phyloP scores from a whole-genome alignment of 768 basidiomycete genomes.

The Tylopilus sp. region DNA sequence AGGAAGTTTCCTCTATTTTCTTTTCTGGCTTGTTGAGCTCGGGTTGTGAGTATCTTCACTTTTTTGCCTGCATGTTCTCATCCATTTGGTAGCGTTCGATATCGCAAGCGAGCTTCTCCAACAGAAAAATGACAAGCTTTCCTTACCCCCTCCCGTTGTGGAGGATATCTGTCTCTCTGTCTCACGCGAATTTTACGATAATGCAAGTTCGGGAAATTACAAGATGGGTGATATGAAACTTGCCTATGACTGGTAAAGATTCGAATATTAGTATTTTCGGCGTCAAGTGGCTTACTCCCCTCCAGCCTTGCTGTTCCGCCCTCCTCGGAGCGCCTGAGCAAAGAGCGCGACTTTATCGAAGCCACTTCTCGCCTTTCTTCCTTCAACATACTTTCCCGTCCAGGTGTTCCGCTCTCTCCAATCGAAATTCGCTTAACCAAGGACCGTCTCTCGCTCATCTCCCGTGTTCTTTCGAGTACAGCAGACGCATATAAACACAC shows the following conservation, averaged over 20 bases:
- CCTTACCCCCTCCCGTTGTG: constrained; percentile 46
- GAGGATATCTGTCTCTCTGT: constrained; percentile 80
- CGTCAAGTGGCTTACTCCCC: constrained; percentile 5
- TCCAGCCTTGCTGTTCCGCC: constrained; percentile 73
- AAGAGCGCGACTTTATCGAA: constrained; percentile 92
- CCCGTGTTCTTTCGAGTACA: constrained; percentile 80
- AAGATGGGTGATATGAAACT: constrained; percentile 94
- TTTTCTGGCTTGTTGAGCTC: constrained; percentile 82
- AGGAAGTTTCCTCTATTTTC: constrained; percentile 80
- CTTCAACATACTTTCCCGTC: constrained; percentile 76
- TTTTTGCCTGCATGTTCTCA: constrained; percentile 4
- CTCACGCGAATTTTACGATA: constrained; percentile 92
- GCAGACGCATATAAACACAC: constrained; percentile 88
- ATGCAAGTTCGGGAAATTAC: constrained; percentile 88
- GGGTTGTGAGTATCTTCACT: constrained; percentile 63
- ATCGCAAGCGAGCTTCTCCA: constrained; percentile 64
- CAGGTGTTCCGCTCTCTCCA: constrained; percentile 78
- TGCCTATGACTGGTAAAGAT: constrained; percentile 86
- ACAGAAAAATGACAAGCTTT: constrained; percentile 42
- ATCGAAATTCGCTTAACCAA: constrained; percentile 92
- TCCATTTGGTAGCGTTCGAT: constrained; percentile 49
- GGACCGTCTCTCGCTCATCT: constrained; percentile 84
- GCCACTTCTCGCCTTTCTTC: constrained; percentile 95
- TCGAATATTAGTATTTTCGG: neutral
- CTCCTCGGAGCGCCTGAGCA: constrained; percentile 54